phyloP scores from a whole-genome alignment of 352 stramenopile species.

The Vaucheria bursata region DNA sequence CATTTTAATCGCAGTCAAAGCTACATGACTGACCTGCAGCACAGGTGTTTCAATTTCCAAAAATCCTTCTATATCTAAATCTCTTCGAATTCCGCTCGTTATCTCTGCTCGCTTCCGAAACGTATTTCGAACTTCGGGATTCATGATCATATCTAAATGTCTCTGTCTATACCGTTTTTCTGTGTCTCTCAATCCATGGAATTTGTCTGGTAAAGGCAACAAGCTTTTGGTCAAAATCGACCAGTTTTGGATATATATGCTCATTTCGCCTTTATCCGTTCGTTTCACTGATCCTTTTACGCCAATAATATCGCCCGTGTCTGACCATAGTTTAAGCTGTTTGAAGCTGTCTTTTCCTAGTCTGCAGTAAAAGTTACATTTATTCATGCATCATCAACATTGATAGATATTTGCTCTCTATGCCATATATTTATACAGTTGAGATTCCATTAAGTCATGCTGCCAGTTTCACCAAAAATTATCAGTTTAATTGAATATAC shows the following conservation, averaged over 20 bases:
- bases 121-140: conserved; percentile 77
- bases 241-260: conserved; percentile 64
- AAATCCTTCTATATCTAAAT: conserved; percentile 84
- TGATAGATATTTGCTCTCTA: too few relatives aligned
- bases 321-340: conserved; percentile 32
- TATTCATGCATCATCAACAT: too few relatives aligned
- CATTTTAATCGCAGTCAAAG: too few relatives aligned
- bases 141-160: conserved; percentile 93
- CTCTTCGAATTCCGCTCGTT: conserved; percentile 79
- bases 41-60: conserved; percentile 97
- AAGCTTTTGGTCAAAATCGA: conserved; percentile 70
- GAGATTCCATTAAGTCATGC: too few relatives aligned
- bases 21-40: conserved; percentile 67
- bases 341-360: conserved; percentile 54
- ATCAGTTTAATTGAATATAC: too few relatives aligned
- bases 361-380: too few relatives aligned
- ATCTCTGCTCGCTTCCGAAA: conserved; percentile 80
- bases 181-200: conserved; percentile 59
- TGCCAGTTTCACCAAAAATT: too few relatives aligned
- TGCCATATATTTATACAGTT: too few relatives aligned
- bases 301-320: conserved; percentile 65
- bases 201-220: conserved; percentile 69
- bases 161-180: conserved; percentile 71
- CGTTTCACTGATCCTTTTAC: conserved; percentile 60
- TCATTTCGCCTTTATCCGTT: conserved; percentile 73